Evolutionary conservation across 2,329 filamentous ascomycete genomes (phyloP).

Genomic region (Rhynchosporium graminicola): DNA sequence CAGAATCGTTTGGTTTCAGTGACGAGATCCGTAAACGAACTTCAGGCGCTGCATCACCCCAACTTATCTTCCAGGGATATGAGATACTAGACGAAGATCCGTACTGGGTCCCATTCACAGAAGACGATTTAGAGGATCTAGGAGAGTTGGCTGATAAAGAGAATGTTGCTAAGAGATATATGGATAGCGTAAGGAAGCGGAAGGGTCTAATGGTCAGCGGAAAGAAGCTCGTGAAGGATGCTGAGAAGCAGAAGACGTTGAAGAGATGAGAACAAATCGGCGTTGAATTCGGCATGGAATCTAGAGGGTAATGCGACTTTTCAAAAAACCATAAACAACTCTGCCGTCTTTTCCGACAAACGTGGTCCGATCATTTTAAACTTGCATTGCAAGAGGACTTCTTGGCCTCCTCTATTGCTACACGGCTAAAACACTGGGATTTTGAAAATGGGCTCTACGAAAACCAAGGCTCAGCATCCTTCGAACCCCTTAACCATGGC

Average conservation of each 20-base stretch:
- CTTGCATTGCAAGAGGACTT: too few relatives aligned
- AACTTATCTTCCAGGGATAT: slow-evolving; percentile 90
- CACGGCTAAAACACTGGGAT: too few relatives aligned
- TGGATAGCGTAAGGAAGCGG: slow-evolving; percentile 81
- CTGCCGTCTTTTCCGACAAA: too few relatives aligned
- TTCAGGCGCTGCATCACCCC: slow-evolving; percentile 85
- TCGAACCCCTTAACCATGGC: too few relatives aligned
- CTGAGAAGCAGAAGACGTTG: slow-evolving; percentile 83
- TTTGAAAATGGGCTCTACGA: too few relatives aligned
- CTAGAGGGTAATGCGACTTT: not conserved
- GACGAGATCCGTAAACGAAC: slow-evolving; percentile 97
- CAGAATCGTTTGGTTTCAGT: slow-evolving; percentile 92
- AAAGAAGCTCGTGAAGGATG: slow-evolving; percentile 74
- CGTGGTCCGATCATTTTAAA: too few relatives aligned
- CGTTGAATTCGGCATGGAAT: not conserved
- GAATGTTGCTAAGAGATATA: slow-evolving; percentile 94
- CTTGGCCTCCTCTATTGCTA: too few relatives aligned
- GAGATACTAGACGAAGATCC: slow-evolving; percentile 94
- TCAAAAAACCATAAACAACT: not conserved
- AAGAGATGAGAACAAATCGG: slow-evolving; percentile 50
- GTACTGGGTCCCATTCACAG: slow-evolving; percentile 95
- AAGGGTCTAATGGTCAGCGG: slow-evolving; percentile 88
- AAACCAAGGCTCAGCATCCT: too few relatives aligned
- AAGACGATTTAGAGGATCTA: slow-evolving; percentile 94
- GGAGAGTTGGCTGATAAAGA: slow-evolving; percentile 91